A percentile compares a stretch with the other conserved stretches of the same genome.
Evolutionary conservation across 306 rosid genomes (phyloP).

Genomic region (Lithocarpus polystachyus): DNA sequence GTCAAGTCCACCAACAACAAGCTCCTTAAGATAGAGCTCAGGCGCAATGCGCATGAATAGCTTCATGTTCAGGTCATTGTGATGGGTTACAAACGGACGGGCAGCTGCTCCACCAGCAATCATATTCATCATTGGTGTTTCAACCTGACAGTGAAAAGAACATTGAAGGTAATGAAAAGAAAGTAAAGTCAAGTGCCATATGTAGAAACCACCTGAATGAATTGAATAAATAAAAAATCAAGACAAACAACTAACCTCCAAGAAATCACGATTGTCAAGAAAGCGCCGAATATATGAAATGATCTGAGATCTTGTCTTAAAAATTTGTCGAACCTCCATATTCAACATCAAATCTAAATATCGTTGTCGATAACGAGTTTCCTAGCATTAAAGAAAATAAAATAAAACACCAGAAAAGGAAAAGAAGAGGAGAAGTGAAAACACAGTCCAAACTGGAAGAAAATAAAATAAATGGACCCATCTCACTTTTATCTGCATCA

Average conservation of each 20-base stretch:
- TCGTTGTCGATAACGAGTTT: slow-evolving; percentile 87
- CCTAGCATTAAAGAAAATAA: slow-evolving; percentile 35
- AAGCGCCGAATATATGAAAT: slow-evolving; percentile 61
- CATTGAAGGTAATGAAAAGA: slow-evolving; percentile 12
- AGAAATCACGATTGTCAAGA: slow-evolving; percentile 76
- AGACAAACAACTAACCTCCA: slow-evolving; percentile 67
- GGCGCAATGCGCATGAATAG: slow-evolving; percentile 92
- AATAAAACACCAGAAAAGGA: background rate
- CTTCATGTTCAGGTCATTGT: slow-evolving; percentile 87
- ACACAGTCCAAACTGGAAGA: background rate
- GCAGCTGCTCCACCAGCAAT: slow-evolving; percentile 99
- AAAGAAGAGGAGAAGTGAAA: background rate
- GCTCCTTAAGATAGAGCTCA: slow-evolving; percentile 87
- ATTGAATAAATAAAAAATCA: background rate
- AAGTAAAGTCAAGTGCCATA: background rate
- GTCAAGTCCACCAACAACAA: slow-evolving; percentile 91
- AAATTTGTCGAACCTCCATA: slow-evolving; percentile 76
- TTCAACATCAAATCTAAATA: slow-evolving; percentile 90
- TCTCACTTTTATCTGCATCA: background rate
- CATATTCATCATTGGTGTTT: slow-evolving; percentile 99
- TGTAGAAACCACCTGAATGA: background rate
- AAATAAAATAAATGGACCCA: background rate
- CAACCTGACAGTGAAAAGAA: slow-evolving; percentile 57
- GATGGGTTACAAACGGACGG: slow-evolving; percentile 86
- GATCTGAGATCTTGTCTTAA: slow-evolving; percentile 70